Conservation (phyloP, 768 basidiomycete genomes). For the Tricholoma sp. region DNA sequence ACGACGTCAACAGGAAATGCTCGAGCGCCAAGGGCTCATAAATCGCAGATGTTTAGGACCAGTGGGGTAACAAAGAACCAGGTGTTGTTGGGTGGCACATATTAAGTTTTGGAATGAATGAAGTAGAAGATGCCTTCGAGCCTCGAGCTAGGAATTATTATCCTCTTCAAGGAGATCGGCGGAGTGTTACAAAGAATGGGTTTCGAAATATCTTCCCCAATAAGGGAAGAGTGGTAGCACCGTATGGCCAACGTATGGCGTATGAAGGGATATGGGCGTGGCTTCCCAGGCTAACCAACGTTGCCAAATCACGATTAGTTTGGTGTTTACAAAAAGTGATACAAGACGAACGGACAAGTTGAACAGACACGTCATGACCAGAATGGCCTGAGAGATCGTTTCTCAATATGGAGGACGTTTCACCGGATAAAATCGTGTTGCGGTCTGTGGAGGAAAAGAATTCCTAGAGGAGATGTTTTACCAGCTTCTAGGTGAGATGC, state of each 20-base stretch:
- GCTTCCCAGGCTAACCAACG: conserved; percentile 26
- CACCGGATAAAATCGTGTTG: background rate
- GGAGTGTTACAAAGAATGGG: conserved; percentile 22
- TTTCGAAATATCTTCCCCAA: conserved; percentile 31
- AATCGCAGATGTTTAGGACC: background rate
- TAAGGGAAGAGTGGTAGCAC: conserved; percentile 27
- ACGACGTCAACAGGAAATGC: conserved; percentile 1
- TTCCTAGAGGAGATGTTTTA: background rate
- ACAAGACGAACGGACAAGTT: background rate
- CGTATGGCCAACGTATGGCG: conserved; percentile 19
- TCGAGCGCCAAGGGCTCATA: conserved; percentile 2
- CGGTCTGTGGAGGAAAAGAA: background rate
- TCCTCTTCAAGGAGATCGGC: conserved; percentile 28
- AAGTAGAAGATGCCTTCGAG: conserved; percentile 18
- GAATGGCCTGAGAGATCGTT: conserved; percentile 3
- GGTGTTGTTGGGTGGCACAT: conserved; percentile 3
- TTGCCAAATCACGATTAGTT: conserved; percentile 6
- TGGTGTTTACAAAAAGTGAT: background rate
- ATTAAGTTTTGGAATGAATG: conserved; percentile 18
- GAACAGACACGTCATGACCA: conserved; percentile 5
- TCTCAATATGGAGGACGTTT: background rate
- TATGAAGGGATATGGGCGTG: conserved; percentile 19
- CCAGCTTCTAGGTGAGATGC: conserved; percentile 22
- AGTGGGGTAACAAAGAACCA: background rate
- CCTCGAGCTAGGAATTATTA: conserved; percentile 26